Evolutionary conservation across 306 rosid genomes (phyloP).

Genomic region (Vachellia collinsii): DNA sequence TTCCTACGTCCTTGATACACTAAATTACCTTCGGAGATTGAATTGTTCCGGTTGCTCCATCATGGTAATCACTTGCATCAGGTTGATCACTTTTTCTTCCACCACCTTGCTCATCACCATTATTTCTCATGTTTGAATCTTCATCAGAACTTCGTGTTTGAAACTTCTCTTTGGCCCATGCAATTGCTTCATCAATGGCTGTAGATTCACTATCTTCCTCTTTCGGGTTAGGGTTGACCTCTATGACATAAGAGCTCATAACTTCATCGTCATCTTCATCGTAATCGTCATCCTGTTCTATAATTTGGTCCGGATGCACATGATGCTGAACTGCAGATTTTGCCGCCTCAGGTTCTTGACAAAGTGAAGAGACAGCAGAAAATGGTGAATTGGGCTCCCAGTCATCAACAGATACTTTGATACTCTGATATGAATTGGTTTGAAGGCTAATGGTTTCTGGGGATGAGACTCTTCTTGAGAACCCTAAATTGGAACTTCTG

Average conservation of each 20-base stretch:
- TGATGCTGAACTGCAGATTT: constrained; percentile 48
- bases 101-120: constrained; percentile 45
- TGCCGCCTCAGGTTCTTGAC: constrained; percentile 55
- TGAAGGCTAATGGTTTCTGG: constrained; percentile 69
- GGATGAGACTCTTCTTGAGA: constrained; percentile 65
- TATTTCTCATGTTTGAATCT: constrained; percentile 51
- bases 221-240: constrained; percentile 59
- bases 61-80: constrained; percentile 42
- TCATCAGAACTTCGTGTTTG: constrained; percentile 59
- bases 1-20: neutral
- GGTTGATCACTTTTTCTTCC: constrained; percentile 60
- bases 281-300: constrained; percentile 38
- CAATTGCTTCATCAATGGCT: constrained; percentile 86
- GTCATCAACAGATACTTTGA: constrained; percentile 62
- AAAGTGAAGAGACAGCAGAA: constrained; percentile 70
- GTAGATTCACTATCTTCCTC: constrained; percentile 65
- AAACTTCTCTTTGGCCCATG: constrained; percentile 92
- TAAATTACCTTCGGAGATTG: constrained; percentile 67
- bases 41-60: constrained; percentile 40
- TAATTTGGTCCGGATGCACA: constrained; percentile 44
- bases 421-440: constrained; percentile 61
- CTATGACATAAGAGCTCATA: constrained; percentile 92
- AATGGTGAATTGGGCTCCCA: constrained; percentile 66
- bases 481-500: constrained; percentile 57
- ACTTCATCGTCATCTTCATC: constrained; percentile 61